Evolutionary conservation across 148 eudicot species (phyloP).

Genomic region (Chenopodium album): DNA sequence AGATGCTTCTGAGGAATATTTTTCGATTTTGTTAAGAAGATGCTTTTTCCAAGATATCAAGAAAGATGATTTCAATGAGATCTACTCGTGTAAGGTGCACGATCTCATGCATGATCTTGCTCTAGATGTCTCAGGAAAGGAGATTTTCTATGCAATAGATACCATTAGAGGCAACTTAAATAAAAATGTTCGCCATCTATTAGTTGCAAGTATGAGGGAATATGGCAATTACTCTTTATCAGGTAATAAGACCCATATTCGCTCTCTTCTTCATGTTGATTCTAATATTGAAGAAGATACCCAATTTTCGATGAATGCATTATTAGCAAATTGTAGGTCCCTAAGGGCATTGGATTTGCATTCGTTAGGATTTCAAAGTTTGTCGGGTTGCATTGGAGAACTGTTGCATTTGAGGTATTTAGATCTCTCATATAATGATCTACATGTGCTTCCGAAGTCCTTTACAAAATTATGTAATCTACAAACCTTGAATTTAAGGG

Average conservation of each 20-base stretch:
- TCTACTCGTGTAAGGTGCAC: not conserved
- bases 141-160: too few species aligned
- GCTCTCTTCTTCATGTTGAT: not conserved
- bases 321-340: not conserved
- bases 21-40: too few species aligned
- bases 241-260: not conserved
- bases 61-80: not conserved
- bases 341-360: not conserved
- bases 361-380: not conserved
- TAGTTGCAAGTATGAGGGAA: not conserved
- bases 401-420: too few species aligned
- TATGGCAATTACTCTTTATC: not conserved
- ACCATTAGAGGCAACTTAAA: not conserved
- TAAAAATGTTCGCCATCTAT: not conserved
- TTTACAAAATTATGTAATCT: conserved; percentile 15
- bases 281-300: not conserved
- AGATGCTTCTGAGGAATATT: too few species aligned
- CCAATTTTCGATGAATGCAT: not conserved
- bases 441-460: conserved; percentile 3
- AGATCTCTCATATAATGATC: too few species aligned
- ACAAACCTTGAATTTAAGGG: not conserved
- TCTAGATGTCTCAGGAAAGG: too few species aligned
- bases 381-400: too few species aligned
- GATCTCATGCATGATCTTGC: too few species aligned
- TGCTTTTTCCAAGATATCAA: too few species aligned